A percentile compares a stretch with the other conserved stretches of the same genome.
Evolutionary conservation across 306 rosid species (phyloP).

Genomic region (Begonia loranthoides): DNA sequence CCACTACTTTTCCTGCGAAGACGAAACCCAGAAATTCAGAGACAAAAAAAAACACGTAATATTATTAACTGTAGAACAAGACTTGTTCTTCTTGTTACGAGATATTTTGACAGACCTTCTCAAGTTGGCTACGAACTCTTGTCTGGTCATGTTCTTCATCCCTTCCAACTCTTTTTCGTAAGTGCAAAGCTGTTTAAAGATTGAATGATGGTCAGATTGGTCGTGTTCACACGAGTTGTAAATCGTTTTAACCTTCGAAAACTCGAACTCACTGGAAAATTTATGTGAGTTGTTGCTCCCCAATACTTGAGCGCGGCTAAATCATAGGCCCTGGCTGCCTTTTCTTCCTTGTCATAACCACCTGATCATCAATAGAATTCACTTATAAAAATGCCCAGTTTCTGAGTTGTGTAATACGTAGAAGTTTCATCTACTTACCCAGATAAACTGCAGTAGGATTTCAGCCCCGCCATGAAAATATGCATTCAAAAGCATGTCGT

Average conservation of each 20-base stretch:
- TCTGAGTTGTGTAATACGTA: too few relatives aligned
- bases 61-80: too few relatives aligned
- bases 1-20: constrained; percentile 91
- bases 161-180: constrained; percentile 90
- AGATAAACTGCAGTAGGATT: too few relatives aligned
- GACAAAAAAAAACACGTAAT: too few relatives aligned
- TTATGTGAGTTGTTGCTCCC: constrained; percentile 96
- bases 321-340: constrained; percentile 96
- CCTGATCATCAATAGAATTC: constrained; percentile 35
- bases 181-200: constrained; percentile 42
- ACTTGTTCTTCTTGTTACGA: too few relatives aligned
- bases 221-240: background rate
- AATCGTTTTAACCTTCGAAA: too few relatives aligned
- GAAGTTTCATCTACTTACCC: too few relatives aligned
- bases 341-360: constrained; percentile 97
- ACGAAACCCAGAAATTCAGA: constrained; percentile 5
- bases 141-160: constrained; percentile 90
- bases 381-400: too few relatives aligned
- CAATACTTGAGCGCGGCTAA: constrained; percentile 97
- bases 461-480: too few relatives aligned
- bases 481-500: too few relatives aligned
- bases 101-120: constrained; percentile 42
- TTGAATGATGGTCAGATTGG: background rate
- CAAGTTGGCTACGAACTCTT: constrained; percentile 93
- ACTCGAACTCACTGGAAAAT: constrained; percentile 64